Evolutionary conservation across 306 rosid species (phyloP).

Genomic region (Arachis hypogaea): DNA sequence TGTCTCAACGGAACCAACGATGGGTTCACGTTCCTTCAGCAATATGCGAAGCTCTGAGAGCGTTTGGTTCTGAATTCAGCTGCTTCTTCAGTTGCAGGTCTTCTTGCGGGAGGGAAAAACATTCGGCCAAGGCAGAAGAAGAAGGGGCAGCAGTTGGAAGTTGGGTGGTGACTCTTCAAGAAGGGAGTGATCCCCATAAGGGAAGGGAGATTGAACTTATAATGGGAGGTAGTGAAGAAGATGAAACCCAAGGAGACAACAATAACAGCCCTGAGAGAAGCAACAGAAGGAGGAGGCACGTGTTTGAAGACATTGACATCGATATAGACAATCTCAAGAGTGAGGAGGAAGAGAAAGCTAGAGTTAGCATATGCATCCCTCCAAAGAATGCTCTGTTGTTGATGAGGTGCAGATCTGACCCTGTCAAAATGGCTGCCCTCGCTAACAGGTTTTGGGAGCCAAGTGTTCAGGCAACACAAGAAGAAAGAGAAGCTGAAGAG

Average conservation of each 20-base stretch:
- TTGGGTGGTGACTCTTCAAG: slow-evolving; percentile 81
- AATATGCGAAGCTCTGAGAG: slow-evolving; percentile 86
- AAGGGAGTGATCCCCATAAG: slow-evolving; percentile 51
- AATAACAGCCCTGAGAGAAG: neutral
- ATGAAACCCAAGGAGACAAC: neutral
- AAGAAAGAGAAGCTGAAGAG: neutral
- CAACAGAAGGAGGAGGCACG: slow-evolving; percentile 46
- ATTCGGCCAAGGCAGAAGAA: slow-evolving; percentile 23
- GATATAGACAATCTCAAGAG: slow-evolving; percentile 44
- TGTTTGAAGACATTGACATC: slow-evolving; percentile 74
- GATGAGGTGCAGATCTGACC: slow-evolving; percentile 99
- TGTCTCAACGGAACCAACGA: slow-evolving; percentile 67
- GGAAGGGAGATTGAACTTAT: slow-evolving; percentile 68
- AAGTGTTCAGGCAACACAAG: slow-evolving; percentile 46
- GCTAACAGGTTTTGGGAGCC: slow-evolving; percentile 80
- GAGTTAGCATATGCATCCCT: slow-evolving; percentile 74
- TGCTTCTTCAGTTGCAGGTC: slow-evolving; percentile 85
- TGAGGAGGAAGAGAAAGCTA: slow-evolving; percentile 55
- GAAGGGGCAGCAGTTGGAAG: slow-evolving; percentile 60
- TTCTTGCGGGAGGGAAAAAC: slow-evolving; percentile 56
- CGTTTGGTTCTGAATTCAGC: slow-evolving; percentile 48
- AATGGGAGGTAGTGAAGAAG: slow-evolving; percentile 47
- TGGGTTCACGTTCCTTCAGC: slow-evolving; percentile 92
- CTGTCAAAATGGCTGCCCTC: slow-evolving; percentile 93
- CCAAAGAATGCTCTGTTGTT: slow-evolving; percentile 92